These are phyloP conservation scores for Citeromyces nyonsensis DNA, from an alignment of 805 yeast species.

Conservation along the genomic window DNA sequence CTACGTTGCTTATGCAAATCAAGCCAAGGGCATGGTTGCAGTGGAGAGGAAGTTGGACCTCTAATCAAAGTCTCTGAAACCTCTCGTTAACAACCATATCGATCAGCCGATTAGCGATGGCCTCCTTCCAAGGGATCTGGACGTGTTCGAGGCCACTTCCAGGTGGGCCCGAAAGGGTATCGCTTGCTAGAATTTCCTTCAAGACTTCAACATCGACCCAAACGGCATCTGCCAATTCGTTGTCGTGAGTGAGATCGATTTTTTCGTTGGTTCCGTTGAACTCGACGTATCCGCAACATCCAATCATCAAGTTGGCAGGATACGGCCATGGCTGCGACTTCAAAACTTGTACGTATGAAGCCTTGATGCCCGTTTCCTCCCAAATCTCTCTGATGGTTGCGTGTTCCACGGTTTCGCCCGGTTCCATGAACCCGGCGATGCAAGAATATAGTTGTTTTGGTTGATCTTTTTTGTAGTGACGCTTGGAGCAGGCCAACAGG, in stretches of 20 bases:
- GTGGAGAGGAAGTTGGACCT: slow-evolving; percentile 1
- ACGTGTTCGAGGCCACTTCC: slow-evolving; percentile 19
- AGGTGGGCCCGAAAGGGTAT: slow-evolving; percentile 5
- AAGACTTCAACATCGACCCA: slow-evolving; percentile 62
- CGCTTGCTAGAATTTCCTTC: slow-evolving; percentile 17
- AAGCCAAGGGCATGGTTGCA: slow-evolving; percentile 50
- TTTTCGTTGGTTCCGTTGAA: slow-evolving; percentile 48
- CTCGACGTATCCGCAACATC: slow-evolving; percentile 73
- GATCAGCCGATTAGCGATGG: slow-evolving; percentile 28
- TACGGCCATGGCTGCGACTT: slow-evolving; percentile 96
- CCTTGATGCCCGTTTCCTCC: slow-evolving; percentile 87
- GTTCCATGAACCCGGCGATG: slow-evolving; percentile 93
- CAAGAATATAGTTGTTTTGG: slow-evolving; percentile 49
- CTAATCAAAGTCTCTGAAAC: background rate
- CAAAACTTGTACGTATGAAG: slow-evolving; percentile 38
- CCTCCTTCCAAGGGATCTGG: slow-evolving; percentile 23
- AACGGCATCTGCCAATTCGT: slow-evolving; percentile 72
- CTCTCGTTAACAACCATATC: slow-evolving; percentile 12
- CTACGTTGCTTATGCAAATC: slow-evolving; percentile 49
- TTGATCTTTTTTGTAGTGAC: slow-evolving; percentile 27
- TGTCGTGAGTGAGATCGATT: slow-evolving; percentile 67
- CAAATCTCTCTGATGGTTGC: slow-evolving; percentile 83
- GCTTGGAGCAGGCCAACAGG: slow-evolving; percentile 53
- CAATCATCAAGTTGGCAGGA: slow-evolving; percentile 88
- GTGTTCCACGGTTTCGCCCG: slow-evolving; percentile 81